phyloP scores from a whole-genome alignment of 176 grass and related monocot genomes.

The Sorghum bicolor region DNA sequence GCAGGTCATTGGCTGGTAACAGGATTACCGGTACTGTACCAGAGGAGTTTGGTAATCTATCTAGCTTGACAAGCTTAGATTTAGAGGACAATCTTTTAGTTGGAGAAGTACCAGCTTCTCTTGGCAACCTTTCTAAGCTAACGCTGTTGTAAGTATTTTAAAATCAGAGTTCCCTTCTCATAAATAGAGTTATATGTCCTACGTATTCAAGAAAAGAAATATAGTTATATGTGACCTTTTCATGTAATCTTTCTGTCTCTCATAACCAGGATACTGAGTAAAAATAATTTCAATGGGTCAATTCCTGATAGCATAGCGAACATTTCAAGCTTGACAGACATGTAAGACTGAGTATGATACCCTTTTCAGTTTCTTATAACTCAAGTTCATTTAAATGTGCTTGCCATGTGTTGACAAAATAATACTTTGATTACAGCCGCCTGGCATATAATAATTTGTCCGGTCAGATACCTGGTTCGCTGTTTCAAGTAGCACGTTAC shows the following conservation, averaged over 20 bases:
- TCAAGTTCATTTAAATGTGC: neutral
- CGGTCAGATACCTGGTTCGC: constrained; percentile 66
- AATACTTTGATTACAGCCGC: constrained; percentile 47
- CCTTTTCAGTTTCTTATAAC: constrained; percentile 15
- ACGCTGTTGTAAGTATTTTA: constrained; percentile 51
- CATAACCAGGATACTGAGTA: constrained; percentile 66
- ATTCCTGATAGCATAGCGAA: constrained; percentile 63
- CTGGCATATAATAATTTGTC: constrained; percentile 74
- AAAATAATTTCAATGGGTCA: constrained; percentile 58
- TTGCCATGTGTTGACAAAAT: constrained; percentile 19
- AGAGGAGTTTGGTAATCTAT: constrained; percentile 64
- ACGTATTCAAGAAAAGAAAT: neutral
- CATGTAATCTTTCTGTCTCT: constrained; percentile 12
- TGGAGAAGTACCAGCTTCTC: constrained; percentile 73
- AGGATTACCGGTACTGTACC: constrained; percentile 68
- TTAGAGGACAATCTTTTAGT: constrained; percentile 64
- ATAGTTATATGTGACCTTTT: neutral
- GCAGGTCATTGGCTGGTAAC: constrained; percentile 64
- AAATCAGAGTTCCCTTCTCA: constrained; percentile 1
- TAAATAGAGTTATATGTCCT: neutral
- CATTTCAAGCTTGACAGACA: constrained; percentile 66
- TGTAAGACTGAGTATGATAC: constrained; percentile 48
- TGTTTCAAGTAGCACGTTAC: constrained; percentile 86
- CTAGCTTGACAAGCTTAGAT: constrained; percentile 62
- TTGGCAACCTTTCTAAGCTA: constrained; percentile 69